Evolutionary conservation across 2,329 filamentous ascomycete genomes (phyloP).

Genomic region (Fusarium temperatum): DNA sequence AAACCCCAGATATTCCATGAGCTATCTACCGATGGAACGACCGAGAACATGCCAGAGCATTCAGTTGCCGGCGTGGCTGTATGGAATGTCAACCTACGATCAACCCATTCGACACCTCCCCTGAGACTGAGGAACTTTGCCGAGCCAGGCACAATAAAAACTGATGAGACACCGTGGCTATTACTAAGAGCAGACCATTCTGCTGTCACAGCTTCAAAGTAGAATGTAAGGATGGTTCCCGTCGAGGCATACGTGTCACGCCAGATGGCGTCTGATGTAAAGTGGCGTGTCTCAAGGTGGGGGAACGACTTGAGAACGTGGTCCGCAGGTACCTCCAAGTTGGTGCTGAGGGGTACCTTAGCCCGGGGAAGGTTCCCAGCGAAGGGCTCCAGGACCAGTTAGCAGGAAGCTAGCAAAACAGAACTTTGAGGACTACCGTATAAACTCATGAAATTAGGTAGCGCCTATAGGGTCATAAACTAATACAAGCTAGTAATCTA

Average conservation of each 20-base stretch:
- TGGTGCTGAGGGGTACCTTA: not conserved
- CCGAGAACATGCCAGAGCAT: not conserved
- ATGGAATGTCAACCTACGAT: not conserved
- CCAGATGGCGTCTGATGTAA: not conserved
- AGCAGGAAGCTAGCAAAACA: too few relatives aligned
- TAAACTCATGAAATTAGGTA: too few relatives aligned
- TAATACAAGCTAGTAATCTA: too few relatives aligned
- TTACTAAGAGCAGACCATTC: not conserved
- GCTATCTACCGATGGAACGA: not conserved
- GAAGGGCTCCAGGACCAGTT: not conserved
- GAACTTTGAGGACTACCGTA: too few relatives aligned
- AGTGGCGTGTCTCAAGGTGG: not conserved
- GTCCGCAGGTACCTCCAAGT: not conserved
- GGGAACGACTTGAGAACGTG: not conserved
- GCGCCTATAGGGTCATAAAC: too few relatives aligned
- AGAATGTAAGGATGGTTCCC: not conserved
- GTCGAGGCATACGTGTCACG: not conserved
- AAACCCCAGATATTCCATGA: not conserved
- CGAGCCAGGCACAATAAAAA: not conserved
- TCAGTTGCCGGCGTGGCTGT: not conserved
- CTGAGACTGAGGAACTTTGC: not conserved
- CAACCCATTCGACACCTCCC: not conserved
- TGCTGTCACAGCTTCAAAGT: not conserved
- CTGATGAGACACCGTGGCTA: not conserved
- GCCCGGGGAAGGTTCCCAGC: not conserved